Conservation (phyloP, 2,329 filamentous ascomycete species). For the Daldinia eschscholtzii region DNA sequence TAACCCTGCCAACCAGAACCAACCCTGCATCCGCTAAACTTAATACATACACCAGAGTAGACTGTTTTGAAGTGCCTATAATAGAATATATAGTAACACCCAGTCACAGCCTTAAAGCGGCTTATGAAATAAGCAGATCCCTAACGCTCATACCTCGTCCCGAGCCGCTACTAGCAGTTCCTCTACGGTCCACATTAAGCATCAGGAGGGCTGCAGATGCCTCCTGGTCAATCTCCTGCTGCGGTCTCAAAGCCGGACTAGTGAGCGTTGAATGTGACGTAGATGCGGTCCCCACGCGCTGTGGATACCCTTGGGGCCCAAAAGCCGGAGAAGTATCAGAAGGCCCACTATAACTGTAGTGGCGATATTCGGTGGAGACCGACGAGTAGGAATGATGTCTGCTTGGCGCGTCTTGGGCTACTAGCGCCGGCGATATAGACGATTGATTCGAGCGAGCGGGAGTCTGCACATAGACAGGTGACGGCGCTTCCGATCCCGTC, state of each 20-base stretch:
- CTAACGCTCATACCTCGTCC: constrained; percentile 66
- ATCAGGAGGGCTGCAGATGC: constrained; percentile 89
- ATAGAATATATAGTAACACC: background rate
- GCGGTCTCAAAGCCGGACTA: constrained; percentile 68
- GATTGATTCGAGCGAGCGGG: constrained; percentile 56
- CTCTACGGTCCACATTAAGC: constrained; percentile 83
- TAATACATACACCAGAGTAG: background rate
- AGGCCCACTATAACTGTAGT: constrained; percentile 57
- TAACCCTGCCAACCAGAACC: constrained; percentile 9
- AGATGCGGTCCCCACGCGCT: constrained; percentile 54
- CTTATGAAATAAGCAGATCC: constrained; percentile 66
- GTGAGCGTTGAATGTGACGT: constrained; percentile 67
- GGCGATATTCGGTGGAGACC: constrained; percentile 59
- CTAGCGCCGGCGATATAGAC: constrained; percentile 66
- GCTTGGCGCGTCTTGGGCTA: constrained; percentile 59
- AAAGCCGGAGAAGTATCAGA: constrained; percentile 61
- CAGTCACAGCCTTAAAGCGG: background rate
- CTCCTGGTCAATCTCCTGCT: constrained; percentile 76
- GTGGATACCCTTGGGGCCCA: constrained; percentile 58
- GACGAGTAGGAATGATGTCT: constrained; percentile 68
- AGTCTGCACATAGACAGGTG: constrained; percentile 59
- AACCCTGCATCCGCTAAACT: constrained; percentile 2
- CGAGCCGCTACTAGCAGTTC: constrained; percentile 50
- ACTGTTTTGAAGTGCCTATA: background rate
- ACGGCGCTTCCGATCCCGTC: constrained; percentile 65